Evolutionary conservation across 495 filamentous ascomycete species (phyloP).

Genomic region (Penicillium egyptiacum): DNA sequence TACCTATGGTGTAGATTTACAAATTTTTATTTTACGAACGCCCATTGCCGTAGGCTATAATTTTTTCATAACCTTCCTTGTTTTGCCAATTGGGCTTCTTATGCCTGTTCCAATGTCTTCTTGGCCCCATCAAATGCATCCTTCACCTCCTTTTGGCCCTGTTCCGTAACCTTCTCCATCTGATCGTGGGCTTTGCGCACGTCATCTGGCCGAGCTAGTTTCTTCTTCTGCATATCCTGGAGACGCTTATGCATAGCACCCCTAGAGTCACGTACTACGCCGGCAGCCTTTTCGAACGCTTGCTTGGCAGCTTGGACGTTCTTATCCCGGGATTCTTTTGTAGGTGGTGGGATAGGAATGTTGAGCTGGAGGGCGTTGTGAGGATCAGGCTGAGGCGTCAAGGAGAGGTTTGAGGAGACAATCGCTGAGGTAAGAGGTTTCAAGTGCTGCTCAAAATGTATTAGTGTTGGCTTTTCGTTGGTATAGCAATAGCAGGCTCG

Average conservation of each 20-base stretch:
- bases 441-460: constrained; percentile 49
- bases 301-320: constrained; percentile 55
- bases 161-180: constrained; percentile 76
- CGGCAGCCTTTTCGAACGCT: constrained; percentile 60
- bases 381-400: constrained; percentile 69
- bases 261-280: constrained; percentile 55
- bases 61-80: background rate
- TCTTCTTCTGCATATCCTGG: constrained; percentile 57
- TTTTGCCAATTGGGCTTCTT: background rate
- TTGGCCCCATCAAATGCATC: constrained; percentile 64
- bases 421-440: constrained; percentile 74
- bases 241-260: constrained; percentile 62
- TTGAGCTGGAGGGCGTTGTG: constrained; percentile 70
- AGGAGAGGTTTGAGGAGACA: constrained; percentile 62
- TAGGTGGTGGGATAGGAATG: constrained; percentile 68
- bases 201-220: constrained; percentile 63
- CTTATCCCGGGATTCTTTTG: constrained; percentile 57
- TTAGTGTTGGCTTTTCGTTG: background rate
- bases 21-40: constrained; percentile 21
- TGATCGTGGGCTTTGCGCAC: constrained; percentile 62
- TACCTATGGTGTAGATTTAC: constrained; percentile 31
- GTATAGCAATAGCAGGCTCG: background rate
- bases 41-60: background rate
- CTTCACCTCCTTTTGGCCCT: constrained; percentile 65
- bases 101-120: constrained; percentile 55